A percentile compares a stretch with the other conserved stretches of the same genome.
These are phyloP conservation scores for Lactifluus piperatus DNA, from an alignment of 768 basidiomycete genomes.

Conservation along the genomic window DNA sequence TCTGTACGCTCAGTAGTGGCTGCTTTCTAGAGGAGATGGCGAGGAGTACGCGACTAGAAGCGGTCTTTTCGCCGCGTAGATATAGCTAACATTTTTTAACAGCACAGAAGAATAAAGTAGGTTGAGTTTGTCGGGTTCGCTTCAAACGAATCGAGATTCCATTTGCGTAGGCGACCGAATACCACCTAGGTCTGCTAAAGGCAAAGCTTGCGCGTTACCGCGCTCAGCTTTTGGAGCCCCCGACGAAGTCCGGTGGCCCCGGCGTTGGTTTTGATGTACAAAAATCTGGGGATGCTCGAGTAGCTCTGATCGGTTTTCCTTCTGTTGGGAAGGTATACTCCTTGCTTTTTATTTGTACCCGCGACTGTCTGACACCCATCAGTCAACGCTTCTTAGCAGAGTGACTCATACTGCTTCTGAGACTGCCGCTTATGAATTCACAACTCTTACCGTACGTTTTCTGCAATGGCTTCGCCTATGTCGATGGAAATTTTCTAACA, in stretches of 20 bases:
- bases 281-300: conserved; percentile 80
- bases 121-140: not conserved
- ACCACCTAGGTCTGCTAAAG: conserved; percentile 88
- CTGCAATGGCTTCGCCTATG: not conserved
- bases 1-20: not conserved
- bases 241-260: conserved; percentile 69
- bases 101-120: conserved; percentile 96
- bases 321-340: conserved; percentile 75
- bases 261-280: conserved; percentile 88
- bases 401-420: conserved; percentile 86
- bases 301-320: conserved; percentile 91
- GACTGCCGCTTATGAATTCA: conserved; percentile 92
- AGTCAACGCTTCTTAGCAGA: conserved; percentile 90
- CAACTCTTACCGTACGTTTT: conserved; percentile 66
- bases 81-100: not conserved
- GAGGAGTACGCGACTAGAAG: conserved; percentile 54
- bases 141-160: not conserved
- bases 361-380: conserved; percentile 9
- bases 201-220: conserved; percentile 93
- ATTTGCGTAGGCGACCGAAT: conserved; percentile 70
- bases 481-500: not conserved
- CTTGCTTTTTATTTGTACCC: not conserved
- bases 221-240: conserved; percentile 88
- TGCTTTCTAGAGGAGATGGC: conserved; percentile 83
- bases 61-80: not conserved